phyloP scores from a whole-genome alignment of 768 basidiomycete genomes.

The Clavaria fumosa region DNA sequence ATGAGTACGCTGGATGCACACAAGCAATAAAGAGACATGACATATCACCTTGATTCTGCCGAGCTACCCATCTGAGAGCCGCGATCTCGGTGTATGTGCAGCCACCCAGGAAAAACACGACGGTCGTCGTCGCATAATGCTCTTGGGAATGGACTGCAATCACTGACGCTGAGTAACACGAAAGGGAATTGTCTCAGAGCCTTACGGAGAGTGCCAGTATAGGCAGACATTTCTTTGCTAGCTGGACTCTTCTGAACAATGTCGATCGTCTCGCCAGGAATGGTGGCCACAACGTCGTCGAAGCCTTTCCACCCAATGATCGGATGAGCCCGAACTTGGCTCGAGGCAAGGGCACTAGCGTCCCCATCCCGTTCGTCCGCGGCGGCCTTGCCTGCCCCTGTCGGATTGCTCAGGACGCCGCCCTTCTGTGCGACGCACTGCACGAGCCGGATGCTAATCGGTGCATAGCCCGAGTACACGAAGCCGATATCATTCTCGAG shows the following conservation, averaged over 20 bases:
- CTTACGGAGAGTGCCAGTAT: too few species aligned
- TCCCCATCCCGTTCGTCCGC: conserved; percentile 26
- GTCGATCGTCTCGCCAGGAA: conserved; percentile 83
- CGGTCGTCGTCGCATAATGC: conserved; percentile 61
- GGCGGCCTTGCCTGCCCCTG: conserved; percentile 26
- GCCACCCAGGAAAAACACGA: conserved; percentile 94
- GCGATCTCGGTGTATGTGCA: conserved; percentile 97
- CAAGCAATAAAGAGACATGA: not conserved
- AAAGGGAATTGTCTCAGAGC: not conserved
- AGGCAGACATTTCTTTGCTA: too few species aligned
- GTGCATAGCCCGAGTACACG: conserved; percentile 94
- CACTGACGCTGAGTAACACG: conserved; percentile 7
- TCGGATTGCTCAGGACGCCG: conserved; percentile 71
- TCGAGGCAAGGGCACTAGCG: conserved; percentile 16
- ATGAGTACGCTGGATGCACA: conserved; percentile 9
- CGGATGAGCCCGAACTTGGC: conserved; percentile 71
- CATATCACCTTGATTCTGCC: conserved; percentile 60
- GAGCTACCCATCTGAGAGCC: conserved; percentile 81
- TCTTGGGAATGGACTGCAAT: conserved; percentile 34
- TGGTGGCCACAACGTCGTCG: conserved; percentile 69
- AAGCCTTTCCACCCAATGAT: conserved; percentile 97
- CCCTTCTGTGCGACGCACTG: conserved; percentile 91
- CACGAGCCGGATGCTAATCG: conserved; percentile 78
- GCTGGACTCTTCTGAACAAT: conserved; percentile 34
- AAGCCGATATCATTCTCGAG: conserved; percentile 91